A percentile compares a stretch with the other conserved stretches of the same genome.
phyloP scores from a whole-genome alignment of 2,329 filamentous ascomycete genomes.

The Colletotrichum sp. region DNA sequence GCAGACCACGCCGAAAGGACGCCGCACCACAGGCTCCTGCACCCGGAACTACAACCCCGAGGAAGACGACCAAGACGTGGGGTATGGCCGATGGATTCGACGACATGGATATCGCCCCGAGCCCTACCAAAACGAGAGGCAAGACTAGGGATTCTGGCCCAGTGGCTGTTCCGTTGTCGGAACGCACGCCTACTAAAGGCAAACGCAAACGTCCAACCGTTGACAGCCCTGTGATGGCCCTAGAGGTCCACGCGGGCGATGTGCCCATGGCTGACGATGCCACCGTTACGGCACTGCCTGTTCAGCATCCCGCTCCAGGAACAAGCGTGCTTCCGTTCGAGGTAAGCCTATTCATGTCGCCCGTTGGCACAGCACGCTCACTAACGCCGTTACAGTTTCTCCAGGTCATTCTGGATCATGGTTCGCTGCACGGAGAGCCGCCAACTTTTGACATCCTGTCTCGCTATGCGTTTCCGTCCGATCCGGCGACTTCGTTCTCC shows the following conservation, averaged over 20 bases:
- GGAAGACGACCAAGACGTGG: constrained; percentile 59
- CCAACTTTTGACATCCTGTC: constrained; percentile 73
- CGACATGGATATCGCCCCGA: constrained; percentile 62
- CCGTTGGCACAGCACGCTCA: not conserved
- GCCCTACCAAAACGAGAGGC: constrained; percentile 57
- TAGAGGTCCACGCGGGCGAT: constrained; percentile 58
- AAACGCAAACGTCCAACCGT: constrained; percentile 73
- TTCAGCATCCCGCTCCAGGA: not conserved
- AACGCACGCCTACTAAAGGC: constrained; percentile 67
- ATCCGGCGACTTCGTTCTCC: constrained; percentile 65
- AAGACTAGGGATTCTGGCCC: constrained; percentile 44
- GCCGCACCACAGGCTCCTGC: constrained; percentile 24
- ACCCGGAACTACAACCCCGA: constrained; percentile 57
- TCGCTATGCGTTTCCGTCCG: constrained; percentile 68
- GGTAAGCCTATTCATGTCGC: constrained; percentile 35
- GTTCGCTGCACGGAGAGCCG: constrained; percentile 56
- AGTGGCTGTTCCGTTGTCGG: constrained; percentile 48
- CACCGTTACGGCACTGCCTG: not conserved
- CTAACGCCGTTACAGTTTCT: constrained; percentile 52
- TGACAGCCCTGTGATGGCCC: constrained; percentile 69
- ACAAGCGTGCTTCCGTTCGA: constrained; percentile 42
- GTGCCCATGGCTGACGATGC: constrained; percentile 37
- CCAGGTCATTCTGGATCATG: constrained; percentile 69
- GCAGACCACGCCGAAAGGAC: constrained; percentile 53
- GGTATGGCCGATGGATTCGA: constrained; percentile 79